Base-by-base conservation (phyloP, 2,329 filamentous ascomycete genomes). In the Geosmithia flava region DNA sequence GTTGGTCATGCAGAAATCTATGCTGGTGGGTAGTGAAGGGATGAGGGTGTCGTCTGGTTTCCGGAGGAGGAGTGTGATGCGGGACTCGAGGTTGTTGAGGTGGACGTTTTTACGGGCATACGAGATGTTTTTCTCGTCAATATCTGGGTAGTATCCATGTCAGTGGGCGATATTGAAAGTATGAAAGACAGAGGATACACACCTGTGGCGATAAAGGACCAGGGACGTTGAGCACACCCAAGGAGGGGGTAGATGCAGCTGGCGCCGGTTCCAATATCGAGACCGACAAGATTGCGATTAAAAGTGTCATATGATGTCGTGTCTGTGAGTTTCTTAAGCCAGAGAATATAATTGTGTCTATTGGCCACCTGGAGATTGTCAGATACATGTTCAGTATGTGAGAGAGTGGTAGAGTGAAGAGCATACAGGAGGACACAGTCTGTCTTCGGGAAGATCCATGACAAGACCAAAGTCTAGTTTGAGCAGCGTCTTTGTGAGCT, bases 1-100 rank as follows among this genome's bases (percentile, higher is more conserved):
- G 55, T 98, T 98, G 53, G 85, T 91, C 81, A 97, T 94, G 50
- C 79, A 81, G 61, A 97, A 96, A 59, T 91, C 83, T 42, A 95
- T 70, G 3, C 52, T 58, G 7, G 67, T 60, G 4, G 76, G 59
- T 20, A 62, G 64, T 1, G 81, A 58, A 0, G 85, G 81, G 6
- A 97, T 72, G 2, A 96, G 66, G 0, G 68, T 56, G 37, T 75
- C 76, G 0, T 67, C 59, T 0, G 68, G 55, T 0, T 67, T 62
- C 1, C 80, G 80, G 41, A 73, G 62, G 0, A 87, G 56, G 0
- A 95, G 60, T 3, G 64, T 77, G 49, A 95, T 84, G 0, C 85
- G 75, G 7, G 70, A 62, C 20, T 78, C 62, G 0, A 95, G 64
- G 0, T 68, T 58, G 56, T 97, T 97, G 13, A 69, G 56, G 0